Conservation (phyloP, 2,329 filamentous ascomycete species). For the Ophiocordyceps camponoti-rufipedis region DNA sequence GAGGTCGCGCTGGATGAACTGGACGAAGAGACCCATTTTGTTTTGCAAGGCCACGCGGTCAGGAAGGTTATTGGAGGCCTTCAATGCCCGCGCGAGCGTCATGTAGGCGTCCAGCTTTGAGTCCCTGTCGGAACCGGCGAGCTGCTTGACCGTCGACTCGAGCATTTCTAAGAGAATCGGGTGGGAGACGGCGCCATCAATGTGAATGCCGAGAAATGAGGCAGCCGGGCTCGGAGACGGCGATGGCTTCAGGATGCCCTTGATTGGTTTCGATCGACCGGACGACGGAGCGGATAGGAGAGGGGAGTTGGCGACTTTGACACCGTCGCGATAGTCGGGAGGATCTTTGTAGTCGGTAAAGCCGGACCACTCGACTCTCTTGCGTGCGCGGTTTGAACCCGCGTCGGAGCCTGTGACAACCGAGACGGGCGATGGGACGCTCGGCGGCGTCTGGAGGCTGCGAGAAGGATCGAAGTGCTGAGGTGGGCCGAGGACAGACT, state of each 20-base stretch:
- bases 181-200: conserved; percentile 17
- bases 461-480: conserved; percentile 17
- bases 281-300: conserved; percentile 21
- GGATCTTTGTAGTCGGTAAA: conserved; percentile 38
- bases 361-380: conserved; percentile 39
- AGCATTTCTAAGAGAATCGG: conserved; percentile 61
- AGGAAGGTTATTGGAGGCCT: conserved; percentile 67
- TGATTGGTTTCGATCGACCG: conserved; percentile 27
- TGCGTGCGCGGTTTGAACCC: conserved; percentile 25
- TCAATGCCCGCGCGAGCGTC: conserved; percentile 56
- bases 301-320: conserved; percentile 18
- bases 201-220: conserved; percentile 20
- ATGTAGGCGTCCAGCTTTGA: conserved; percentile 74
- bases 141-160: conserved; percentile 65
- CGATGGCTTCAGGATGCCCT: conserved; percentile 63
- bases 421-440: conserved; percentile 23
- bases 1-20: conserved; percentile 74
- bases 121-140: conserved; percentile 55
- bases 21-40: conserved; percentile 60
- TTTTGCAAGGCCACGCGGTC: conserved; percentile 52
- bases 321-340: conserved; percentile 22
- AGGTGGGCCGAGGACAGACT: conserved; percentile 16
- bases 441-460: conserved; percentile 33
- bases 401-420: conserved; percentile 21
- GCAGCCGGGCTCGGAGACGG: conserved; percentile 27